These are phyloP conservation scores for Ceratocystis smalleyi DNA, from an alignment of 2,329 filamentous ascomycete genomes.

Conservation along the genomic window DNA sequence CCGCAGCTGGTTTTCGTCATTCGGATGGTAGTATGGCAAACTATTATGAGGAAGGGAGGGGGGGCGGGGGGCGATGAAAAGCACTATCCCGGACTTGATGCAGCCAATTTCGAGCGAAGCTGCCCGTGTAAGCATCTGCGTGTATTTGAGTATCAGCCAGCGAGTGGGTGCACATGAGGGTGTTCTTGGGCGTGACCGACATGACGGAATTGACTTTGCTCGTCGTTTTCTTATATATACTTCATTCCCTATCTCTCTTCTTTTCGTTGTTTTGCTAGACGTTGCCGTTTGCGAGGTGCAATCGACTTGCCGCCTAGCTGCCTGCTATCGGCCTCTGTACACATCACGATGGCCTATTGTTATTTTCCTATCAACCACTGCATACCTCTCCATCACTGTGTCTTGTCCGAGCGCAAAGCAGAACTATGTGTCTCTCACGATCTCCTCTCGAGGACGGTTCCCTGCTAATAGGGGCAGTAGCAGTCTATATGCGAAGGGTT, in stretches of 20 bases:
- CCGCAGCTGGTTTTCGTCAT: conserved; percentile 15
- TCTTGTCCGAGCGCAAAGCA: too few relatives aligned
- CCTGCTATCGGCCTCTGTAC: neutral
- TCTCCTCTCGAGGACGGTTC: neutral
- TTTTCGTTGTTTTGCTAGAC: neutral
- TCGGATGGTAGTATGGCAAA: conserved; percentile 9
- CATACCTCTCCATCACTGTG: too few relatives aligned
- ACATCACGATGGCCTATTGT: neutral
- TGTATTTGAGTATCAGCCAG: neutral
- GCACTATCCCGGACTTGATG: too few relatives aligned
- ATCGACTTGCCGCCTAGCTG: neutral
- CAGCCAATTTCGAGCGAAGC: too few relatives aligned
- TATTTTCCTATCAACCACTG: neutral
- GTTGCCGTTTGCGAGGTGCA: neutral
- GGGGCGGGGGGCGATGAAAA: too few relatives aligned
- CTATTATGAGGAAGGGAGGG: too few relatives aligned
- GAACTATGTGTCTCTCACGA: neutral
- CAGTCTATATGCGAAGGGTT: neutral
- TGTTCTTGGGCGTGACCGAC: neutral
- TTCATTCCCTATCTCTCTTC: neutral
- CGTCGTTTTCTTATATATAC: too few relatives aligned
- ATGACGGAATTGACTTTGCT: neutral
- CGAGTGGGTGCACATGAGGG: neutral
- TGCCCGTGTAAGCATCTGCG: neutral
- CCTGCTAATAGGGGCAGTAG: neutral